Base-by-base conservation (phyloP, 1,139 yeast species). In the Debaryomycetaceae sp. region DNA sequence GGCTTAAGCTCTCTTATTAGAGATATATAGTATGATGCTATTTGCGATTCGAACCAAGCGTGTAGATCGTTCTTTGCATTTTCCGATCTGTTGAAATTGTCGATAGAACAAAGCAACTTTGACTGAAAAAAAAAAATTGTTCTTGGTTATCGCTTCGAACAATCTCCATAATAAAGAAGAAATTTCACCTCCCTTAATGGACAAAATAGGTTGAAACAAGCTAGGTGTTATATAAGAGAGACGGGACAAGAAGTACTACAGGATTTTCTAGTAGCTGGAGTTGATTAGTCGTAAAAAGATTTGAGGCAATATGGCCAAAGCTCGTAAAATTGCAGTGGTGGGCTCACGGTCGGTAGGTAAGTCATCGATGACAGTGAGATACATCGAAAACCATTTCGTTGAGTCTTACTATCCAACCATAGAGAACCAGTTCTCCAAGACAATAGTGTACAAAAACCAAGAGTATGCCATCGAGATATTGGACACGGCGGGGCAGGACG, bases 401-500 rank as follows among this genome's bases (percentile, higher is more conserved):
- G 97, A 89, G 63, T 79, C 87, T 34, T 90, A 90, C 68, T 90
- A 89, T 62, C 97, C 97, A 27, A 90, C 97, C 5, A 88, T 89
- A 50, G 96, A 89, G 62, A 90, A 89, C 68, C 95, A 89, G 65
- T 88, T 87, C 66, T 78, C 84, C 57, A 88, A 87, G 62, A 75
- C 78, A 37, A 77, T 90, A 58, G 77, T 72, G 49, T 81, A 84
- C 63, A 81, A 84, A 53, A 87, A 87, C 51, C 84, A 83, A 56
- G 88, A 85, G 46, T 89, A 86, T 60, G 86, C 87, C 45, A 81
- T 93, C 27, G 97, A 90, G 62, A 87, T 90, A 48, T 72, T 90
- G 52, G 97, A 90, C 60, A 90, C 97, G 0, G 96, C 97, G 0
- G 97, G 97, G n/a, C 93, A 84, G 69, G 96, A 90, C 64, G 96